These are phyloP conservation scores for Rhodotorula sp. DNA, from an alignment of 1,284 basidiomycete species.

Conservation along the genomic window DNA sequence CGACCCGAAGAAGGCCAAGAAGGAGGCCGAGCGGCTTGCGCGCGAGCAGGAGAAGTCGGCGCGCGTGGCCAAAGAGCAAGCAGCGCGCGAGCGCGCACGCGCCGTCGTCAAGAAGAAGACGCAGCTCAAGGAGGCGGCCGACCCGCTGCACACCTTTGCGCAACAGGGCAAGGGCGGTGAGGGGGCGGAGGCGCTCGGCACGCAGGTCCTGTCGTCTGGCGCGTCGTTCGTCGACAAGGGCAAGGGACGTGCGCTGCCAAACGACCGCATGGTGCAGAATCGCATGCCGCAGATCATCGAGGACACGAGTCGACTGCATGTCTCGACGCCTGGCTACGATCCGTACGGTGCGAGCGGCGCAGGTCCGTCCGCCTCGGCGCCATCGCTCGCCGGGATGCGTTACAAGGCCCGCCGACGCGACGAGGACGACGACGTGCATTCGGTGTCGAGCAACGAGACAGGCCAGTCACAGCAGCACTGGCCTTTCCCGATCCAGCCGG, in stretches of 20 bases:
- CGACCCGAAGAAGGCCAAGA: slow-evolving; percentile 84
- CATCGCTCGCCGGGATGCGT: slow-evolving; percentile 23
- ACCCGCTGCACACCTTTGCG: slow-evolving; percentile 45
- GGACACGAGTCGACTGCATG: slow-evolving; percentile 37
- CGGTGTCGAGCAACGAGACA: slow-evolving; percentile 45
- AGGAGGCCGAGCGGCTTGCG: slow-evolving; percentile 80
- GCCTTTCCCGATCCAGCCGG: slow-evolving; percentile 11
- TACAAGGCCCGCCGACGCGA: slow-evolving; percentile 42
- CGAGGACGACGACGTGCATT: slow-evolving; percentile 46
- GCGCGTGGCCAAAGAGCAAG: slow-evolving; percentile 72
- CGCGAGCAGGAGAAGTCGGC: slow-evolving; percentile 85
- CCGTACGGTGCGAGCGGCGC: background rate
- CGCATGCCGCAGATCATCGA: slow-evolving; percentile 46
- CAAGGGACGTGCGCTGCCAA: slow-evolving; percentile 32
- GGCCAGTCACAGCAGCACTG: slow-evolving; percentile 32
- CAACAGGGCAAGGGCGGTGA: background rate
- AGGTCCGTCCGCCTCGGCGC: slow-evolving; percentile 5
- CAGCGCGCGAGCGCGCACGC: slow-evolving; percentile 76
- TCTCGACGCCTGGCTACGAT: slow-evolving; percentile 8
- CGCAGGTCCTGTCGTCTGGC: background rate
- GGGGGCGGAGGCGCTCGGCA: background rate
- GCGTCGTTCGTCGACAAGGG: slow-evolving; percentile 37
- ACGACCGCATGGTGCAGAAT: slow-evolving; percentile 24
- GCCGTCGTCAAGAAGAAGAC: slow-evolving; percentile 93
- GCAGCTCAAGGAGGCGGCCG: slow-evolving; percentile 65